Evolutionary conservation across 75 land plant species (phyloP), one percentile per base, ranked within the genome.

Genomic region (Sequoiadendron giganteum): DNA sequence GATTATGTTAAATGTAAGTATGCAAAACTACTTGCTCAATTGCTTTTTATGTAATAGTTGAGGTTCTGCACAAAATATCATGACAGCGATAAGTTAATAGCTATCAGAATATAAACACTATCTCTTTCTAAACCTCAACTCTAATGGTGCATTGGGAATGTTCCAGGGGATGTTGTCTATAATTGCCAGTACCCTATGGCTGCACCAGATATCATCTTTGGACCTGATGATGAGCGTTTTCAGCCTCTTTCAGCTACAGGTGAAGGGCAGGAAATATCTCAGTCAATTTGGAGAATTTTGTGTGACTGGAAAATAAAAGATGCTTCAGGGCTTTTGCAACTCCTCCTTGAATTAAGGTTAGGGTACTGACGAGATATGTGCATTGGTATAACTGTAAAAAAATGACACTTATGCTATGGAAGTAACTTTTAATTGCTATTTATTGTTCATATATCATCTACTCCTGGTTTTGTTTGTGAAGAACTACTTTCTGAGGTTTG

Each of bases 141-240:
- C 45, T 36, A 40, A 73, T 73, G 76, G 28, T 83, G 45, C 45
- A 68, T 34, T 72, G 56, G 47, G 86, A 21, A 76, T 82, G 18
- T 54, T 87, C 6, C 89, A 96, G 96, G 97, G 97, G 97, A 96
- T 89, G 87, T 96, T 5, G 88, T 96, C 56, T 96, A 87, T 92
- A 95, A 92, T 87, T 86, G 86, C 13, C 87, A 90, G 18, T 88
- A 88, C 86, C 94, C 92, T 40, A 65, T 86, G 65, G 89, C 87
- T 52, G 91, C 99, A 28, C 99, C 99, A 9, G 99, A 98, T 88
- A 78, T 98, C 49, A 90, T 96, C 52, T 96, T 98, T 92, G 91
- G 91, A 56, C 76, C 84, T 13, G 94, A 95, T 7, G 99, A 96
- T 87, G 94, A 92, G 13, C 88, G 78, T 14, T 96, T 98, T 84